Evolutionary conservation across 2,329 filamentous ascomycete species (phyloP), one percentile per base, ranked within the genome.

Genomic region (Exophiala oligosperma): DNA sequence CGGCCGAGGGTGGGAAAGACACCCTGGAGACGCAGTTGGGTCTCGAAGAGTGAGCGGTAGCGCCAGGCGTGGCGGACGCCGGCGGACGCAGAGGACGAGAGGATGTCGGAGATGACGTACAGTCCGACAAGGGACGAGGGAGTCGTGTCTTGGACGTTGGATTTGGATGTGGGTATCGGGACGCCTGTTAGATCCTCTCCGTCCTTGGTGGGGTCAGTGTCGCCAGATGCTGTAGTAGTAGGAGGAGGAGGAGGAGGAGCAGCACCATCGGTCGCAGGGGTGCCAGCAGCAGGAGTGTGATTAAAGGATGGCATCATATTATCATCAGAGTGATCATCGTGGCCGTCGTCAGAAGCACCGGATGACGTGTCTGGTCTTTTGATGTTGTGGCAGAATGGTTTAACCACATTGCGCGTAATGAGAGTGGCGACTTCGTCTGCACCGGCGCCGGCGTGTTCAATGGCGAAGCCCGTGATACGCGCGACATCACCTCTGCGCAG

Each of bases 401-500:
- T 84, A 59, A 89, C 81, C 35, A 97, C 81, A 67, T 99, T 97
- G 1, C 86, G 81, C 0, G 96, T 83, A 38, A 97, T 86, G 74
- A 96, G 84, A 50, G 93, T 84, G n/a, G 96, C 92, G 37, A 97
- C 88, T 75, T 97, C 94, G 63, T 95, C 90, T 11, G 91, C 89
- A 14, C 92, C 94, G 21, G 86, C 82, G 40, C 88, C 90, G 1
- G 92, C 90, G 71, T 97, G 91, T 2, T 87, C 88, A 56, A 97
- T 91, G 11, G 92, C 92, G 73, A 97, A 97, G 2, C 88, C 84
- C 1, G 92, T 93, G 1, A 97, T 81, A 4, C 92, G 84, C 1
- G 91, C 92, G 47, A 97, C 84, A 68, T 97, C 91, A 2, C 91
- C 92, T 68, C 91, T 91, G 28, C 90, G 84, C 26, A 97, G 79